Base-by-base conservation (phyloP, 768 basidiomycete species). In the Kwoniella sp. region DNA sequence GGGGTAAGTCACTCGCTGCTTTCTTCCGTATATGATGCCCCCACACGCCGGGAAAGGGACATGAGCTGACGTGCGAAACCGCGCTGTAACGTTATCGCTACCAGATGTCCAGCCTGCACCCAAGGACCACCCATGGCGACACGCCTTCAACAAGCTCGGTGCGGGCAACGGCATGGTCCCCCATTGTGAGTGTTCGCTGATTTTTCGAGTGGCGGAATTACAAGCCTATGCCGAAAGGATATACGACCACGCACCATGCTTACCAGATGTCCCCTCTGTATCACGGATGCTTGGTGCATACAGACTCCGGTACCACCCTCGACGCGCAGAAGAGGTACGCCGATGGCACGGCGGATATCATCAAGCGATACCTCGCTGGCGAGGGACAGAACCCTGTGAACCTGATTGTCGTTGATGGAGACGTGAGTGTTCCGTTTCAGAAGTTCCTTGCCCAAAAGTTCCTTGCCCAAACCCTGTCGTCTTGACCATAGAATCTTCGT, bases 241-340 rank as follows among this genome's bases (percentile, higher is more conserved):
- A n/a, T n/a, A n/a, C n/a, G n/a, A 45, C 12, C 11, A 11, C 51
- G 8, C 22, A 23, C 4, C 51, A 8, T 52, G 8, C 25, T 52
- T 11, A 52, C 22, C 51, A 20, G 20, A 26, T 26, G 48, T 8
- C 5, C 11, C 11, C 25, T 30, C 4, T 4, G 29, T 25, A 45
- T 11, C n/a, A 45, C 41, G 41, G 12, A 45, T n/a, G 12, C n/a
- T n/a, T n/a, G n/a, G 17, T 54, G n/a, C n/a, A n/a, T n/a, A n/a
- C n/a, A 77, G 91, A 90, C 83, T 90, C 89, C 71, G 91, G 92
- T 41, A 92, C 91, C 8, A 92, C 91, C 25, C 86, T 93, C 66
- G 92, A 94, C 74, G 92, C 92, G 1, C 92, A 94, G 82, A 85
- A 84, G 29, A 89, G 92, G 54, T 95, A 96, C 77, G 92, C 92